phyloP scores from a whole-genome alignment of 1,139 yeast species.

The Sugiyamaella novakii region DNA sequence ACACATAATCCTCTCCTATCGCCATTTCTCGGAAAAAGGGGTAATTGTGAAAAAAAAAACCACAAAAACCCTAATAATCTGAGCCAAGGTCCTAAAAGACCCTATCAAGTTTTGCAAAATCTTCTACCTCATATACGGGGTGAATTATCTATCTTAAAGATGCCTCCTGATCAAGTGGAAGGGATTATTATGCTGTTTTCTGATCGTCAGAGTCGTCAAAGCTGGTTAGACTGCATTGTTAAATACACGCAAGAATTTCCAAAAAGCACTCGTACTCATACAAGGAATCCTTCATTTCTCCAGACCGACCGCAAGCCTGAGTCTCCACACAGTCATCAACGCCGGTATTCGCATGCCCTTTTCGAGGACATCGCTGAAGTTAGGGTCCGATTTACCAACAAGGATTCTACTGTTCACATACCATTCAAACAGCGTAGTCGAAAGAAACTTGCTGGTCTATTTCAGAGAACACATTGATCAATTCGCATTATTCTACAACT shows the following conservation, averaged over 20 bases:
- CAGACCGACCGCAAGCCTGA: conserved; percentile 5
- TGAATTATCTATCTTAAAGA: conserved; percentile 4
- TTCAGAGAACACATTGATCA: conserved; percentile 7
- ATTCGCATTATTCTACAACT: background rate
- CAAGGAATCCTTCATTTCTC: conserved; percentile 11
- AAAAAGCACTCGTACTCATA: conserved; percentile 13
- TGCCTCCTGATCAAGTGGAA: conserved; percentile 11
- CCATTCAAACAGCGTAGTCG: conserved; percentile 6
- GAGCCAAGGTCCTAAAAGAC: conserved; percentile 7
- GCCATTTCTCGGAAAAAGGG: conserved; percentile 2
- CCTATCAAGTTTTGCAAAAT: conserved; percentile 6
- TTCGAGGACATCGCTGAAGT: conserved; percentile 21
- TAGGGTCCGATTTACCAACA: conserved; percentile 16
- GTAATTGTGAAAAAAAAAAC: background rate
- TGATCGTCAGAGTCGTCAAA: conserved; percentile 12
- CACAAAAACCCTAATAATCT: background rate
- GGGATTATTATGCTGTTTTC: conserved; percentile 14
- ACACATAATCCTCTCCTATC: background rate
- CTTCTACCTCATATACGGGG: conserved; percentile 12
- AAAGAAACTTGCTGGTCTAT: conserved; percentile 6
- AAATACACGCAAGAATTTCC: conserved; percentile 15
- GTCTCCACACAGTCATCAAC: background rate
- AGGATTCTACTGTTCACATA: conserved; percentile 5
- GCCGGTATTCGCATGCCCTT: conserved; percentile 21
- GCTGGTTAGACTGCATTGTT: conserved; percentile 13